Conservation (phyloP, 2,329 filamentous ascomycete genomes). For the Penicillium sp. region DNA sequence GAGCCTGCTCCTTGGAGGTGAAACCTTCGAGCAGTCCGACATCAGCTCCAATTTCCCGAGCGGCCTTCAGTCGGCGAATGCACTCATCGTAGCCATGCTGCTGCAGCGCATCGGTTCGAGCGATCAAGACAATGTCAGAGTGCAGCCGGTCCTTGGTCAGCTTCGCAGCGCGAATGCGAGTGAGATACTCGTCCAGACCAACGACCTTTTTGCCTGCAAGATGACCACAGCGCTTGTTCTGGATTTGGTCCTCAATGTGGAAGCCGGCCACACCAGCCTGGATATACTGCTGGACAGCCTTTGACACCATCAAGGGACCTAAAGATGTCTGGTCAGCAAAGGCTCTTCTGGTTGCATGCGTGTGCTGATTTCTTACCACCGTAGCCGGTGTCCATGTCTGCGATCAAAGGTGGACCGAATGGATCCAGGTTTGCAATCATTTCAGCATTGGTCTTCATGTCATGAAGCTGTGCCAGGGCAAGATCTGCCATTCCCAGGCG, state of each 20-base stretch:
- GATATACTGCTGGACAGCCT: conserved; percentile 53
- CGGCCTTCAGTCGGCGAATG: conserved; percentile 40
- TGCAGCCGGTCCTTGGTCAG: conserved; percentile 34
- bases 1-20: conserved; percentile 39
- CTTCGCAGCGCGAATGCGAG: conserved; percentile 40
- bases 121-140: conserved; percentile 48
- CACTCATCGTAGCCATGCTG: conserved; percentile 45
- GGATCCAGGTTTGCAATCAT: conserved; percentile 66
- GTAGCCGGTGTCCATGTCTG: conserved; percentile 58
- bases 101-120: conserved; percentile 43
- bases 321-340: not conserved
- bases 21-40: conserved; percentile 46
- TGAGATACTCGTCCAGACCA: conserved; percentile 35
- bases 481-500: conserved; percentile 65
- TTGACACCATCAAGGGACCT: conserved; percentile 49
- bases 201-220: conserved; percentile 44
- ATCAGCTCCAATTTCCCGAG: conserved; percentile 42
- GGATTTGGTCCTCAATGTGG: conserved; percentile 60
- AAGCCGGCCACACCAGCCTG: conserved; percentile 57
- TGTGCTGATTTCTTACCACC: conserved; percentile 38
- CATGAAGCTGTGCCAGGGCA: conserved; percentile 61
- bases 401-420: conserved; percentile 58
- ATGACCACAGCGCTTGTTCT: conserved; percentile 45
- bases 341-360: conserved; percentile 26
- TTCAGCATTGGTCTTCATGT: conserved; percentile 65